phyloP scores from a whole-genome alignment of 2,329 filamentous ascomycete genomes.

The Colletotrichum scovillei region DNA sequence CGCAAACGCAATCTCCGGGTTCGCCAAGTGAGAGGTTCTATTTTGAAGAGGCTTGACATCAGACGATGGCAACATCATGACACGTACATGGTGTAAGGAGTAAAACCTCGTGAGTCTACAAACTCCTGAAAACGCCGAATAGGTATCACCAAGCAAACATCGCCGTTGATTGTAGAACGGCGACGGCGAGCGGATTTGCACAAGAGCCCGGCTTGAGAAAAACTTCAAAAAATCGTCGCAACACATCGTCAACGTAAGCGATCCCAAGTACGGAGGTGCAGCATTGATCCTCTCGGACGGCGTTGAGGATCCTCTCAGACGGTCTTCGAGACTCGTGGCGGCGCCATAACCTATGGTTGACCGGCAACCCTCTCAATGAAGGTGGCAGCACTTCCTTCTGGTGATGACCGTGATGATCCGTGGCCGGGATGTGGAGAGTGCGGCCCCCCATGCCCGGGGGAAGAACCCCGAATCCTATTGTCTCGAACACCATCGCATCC shows the following conservation, averaged over 20 bases:
- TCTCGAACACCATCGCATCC: constrained; percentile 9
- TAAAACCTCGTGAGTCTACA: neutral
- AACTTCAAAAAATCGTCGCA: neutral
- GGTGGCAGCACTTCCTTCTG: neutral
- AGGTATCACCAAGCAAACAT: neutral
- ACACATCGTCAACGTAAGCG: neutral
- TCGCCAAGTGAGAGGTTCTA: neutral
- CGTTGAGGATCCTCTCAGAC: neutral
- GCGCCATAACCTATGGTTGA: constrained; percentile 22
- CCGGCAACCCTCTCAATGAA: constrained; percentile 9
- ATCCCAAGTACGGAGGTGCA: constrained; percentile 14
- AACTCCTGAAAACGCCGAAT: neutral
- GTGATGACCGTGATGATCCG: constrained; percentile 7
- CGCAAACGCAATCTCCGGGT: neutral
- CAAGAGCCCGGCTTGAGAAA: neutral
- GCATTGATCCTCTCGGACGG: constrained; percentile 19
- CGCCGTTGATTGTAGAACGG: neutral
- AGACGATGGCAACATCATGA: neutral
- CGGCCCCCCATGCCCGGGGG: neutral
- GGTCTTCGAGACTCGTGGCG: constrained; percentile 19
- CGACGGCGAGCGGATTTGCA: neutral
- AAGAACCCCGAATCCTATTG: neutral
- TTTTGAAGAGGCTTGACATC: neutral
- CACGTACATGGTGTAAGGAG: neutral
- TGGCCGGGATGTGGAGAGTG: constrained; percentile 16